Evolutionary conservation across 495 filamentous ascomycete genomes (phyloP).

Genomic region (Lophiostoma macrostomum): DNA sequence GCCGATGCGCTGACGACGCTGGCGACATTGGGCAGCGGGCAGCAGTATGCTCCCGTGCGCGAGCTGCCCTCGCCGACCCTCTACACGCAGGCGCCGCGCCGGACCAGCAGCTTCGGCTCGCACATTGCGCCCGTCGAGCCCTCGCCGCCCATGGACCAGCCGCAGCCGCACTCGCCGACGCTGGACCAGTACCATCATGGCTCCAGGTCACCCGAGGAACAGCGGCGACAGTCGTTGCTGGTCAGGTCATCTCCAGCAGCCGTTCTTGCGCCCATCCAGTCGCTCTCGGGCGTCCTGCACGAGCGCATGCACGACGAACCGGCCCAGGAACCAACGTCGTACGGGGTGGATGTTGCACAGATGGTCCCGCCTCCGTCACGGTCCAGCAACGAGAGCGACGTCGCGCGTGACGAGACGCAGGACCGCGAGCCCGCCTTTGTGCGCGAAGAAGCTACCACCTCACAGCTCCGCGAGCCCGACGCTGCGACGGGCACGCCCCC

Average conservation of each 20-base stretch:
- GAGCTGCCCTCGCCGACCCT: conserved; percentile 20
- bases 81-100: conserved; percentile 19
- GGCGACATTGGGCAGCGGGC: conserved; percentile 19
- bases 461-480: conserved; percentile 28
- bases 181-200: conserved; percentile 42
- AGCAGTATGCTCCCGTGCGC: conserved; percentile 21
- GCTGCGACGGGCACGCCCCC: too few species aligned
- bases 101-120: conserved; percentile 30
- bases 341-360: conserved; percentile 23
- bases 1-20: conserved; percentile 38
- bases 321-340: conserved; percentile 4
- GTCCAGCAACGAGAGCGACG: conserved; percentile 10
- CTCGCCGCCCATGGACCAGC: conserved; percentile 30
- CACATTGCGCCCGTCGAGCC: conserved; percentile 34
- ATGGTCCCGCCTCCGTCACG: conserved; percentile 17
- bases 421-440: conserved; percentile 28
- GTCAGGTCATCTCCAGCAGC: conserved; percentile 26
- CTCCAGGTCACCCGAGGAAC: conserved; percentile 40
- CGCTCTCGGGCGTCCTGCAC: conserved; percentile 4
- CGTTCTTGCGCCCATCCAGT: conserved; percentile 38
- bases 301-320: conserved; percentile 16
- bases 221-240: conserved; percentile 34
- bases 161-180: conserved; percentile 36
- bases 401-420: conserved; percentile 15
- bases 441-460: conserved; percentile 26